A percentile compares a stretch with the other conserved stretches of the same genome.
Conservation (phyloP, 148 eudicot species). For the Salicornia ramosissima region DNA sequence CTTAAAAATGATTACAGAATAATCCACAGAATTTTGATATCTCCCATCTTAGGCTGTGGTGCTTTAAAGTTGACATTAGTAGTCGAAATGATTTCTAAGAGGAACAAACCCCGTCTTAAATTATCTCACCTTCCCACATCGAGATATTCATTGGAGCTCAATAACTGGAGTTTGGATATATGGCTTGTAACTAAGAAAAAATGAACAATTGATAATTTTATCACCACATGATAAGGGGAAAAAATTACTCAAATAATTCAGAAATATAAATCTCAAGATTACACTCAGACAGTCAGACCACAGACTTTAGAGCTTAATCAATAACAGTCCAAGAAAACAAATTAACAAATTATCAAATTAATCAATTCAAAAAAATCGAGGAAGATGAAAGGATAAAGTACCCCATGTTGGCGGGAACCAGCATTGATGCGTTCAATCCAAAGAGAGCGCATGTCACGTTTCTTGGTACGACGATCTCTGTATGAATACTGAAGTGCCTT, state of each 20-base stretch:
- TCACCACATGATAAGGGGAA: background rate
- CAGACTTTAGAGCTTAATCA: background rate
- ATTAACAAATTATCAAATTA: background rate
- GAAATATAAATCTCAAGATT: background rate
- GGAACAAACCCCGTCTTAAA: too few relatives aligned
- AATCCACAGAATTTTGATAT: too few relatives aligned
- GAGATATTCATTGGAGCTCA: background rate
- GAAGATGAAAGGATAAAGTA: slow-evolving; percentile 14
- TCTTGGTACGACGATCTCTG: slow-evolving; percentile 91
- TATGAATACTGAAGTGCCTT: slow-evolving; percentile 91
- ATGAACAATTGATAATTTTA: background rate
- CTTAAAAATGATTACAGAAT: too few relatives aligned
- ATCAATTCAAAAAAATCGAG: background rate
- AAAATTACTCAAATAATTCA: too few relatives aligned
- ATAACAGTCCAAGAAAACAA: background rate
- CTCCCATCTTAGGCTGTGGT: too few relatives aligned
- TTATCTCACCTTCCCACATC: background rate
- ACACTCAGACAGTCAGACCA: background rate
- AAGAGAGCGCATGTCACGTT: slow-evolving; percentile 93
- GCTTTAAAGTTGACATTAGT: too few relatives aligned
- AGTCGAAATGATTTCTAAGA: too few relatives aligned
- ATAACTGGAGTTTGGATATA: too few relatives aligned
- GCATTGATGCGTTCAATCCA: slow-evolving; percentile 97
- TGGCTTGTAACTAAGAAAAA: background rate
- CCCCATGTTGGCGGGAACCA: slow-evolving; percentile 82